phyloP scores from a whole-genome alignment of 352 stramenopile genomes.

The Globisporangium cystogenes region DNA sequence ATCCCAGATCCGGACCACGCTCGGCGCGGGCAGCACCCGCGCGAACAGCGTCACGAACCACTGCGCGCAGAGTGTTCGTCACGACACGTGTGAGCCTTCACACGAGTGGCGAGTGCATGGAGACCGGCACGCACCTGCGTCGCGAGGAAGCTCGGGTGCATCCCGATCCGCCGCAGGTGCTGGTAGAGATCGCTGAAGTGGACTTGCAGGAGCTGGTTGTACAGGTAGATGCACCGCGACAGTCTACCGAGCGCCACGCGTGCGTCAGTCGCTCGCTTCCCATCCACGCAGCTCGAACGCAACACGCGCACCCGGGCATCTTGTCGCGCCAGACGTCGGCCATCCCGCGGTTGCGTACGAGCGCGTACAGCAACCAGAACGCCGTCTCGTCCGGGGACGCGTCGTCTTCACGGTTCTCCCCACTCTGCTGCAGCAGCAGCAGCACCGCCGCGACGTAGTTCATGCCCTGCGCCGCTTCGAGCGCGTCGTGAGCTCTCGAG shows the following conservation, averaged over 20 bases:
- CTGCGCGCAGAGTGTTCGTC: slow-evolving; percentile 16
- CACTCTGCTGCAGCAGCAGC: slow-evolving; percentile 38
- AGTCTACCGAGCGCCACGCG: slow-evolving; percentile 26
- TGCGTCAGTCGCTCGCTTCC: not conserved
- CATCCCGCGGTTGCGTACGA: slow-evolving; percentile 56
- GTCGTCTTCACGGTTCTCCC: slow-evolving; percentile 7
- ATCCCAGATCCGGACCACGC: slow-evolving; percentile 65
- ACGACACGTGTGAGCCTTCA: too few species aligned
- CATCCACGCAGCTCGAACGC: not conserved
- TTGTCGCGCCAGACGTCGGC: slow-evolving; percentile 64
- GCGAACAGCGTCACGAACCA: slow-evolving; percentile 87
- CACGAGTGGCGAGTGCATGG: too few species aligned
- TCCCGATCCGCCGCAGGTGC: slow-evolving; percentile 70
- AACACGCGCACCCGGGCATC: slow-evolving; percentile 53
- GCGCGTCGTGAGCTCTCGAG: not conserved
- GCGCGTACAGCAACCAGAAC: slow-evolving; percentile 56
- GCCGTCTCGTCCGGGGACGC: slow-evolving; percentile 38
- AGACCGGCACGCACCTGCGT: slow-evolving; percentile 69
- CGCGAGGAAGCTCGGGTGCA: slow-evolving; percentile 75
- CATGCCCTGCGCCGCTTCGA: slow-evolving; percentile 46
- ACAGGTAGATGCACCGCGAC: slow-evolving; percentile 68
- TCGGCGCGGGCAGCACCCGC: slow-evolving; percentile 35
- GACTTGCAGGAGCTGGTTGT: slow-evolving; percentile 59
- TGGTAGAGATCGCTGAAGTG: slow-evolving; percentile 61
- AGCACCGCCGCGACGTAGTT: slow-evolving; percentile 76